These are phyloP conservation scores for Clonostachys sp. DNA, from an alignment of 2,329 filamentous ascomycete genomes.

Conservation along the genomic window DNA sequence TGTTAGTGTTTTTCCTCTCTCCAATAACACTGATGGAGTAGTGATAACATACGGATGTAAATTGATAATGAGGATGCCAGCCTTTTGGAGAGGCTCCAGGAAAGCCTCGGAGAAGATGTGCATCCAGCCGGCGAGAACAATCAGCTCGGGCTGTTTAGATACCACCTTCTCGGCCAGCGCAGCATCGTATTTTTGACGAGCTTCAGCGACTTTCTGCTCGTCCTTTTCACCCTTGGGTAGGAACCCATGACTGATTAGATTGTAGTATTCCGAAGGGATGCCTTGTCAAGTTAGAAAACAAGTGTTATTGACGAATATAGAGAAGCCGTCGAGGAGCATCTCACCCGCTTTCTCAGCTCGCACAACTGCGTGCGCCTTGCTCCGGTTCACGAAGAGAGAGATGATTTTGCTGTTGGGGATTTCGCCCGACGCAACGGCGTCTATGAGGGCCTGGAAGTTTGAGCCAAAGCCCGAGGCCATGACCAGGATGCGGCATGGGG, in stretches of 20 bases:
- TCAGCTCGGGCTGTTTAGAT: constrained; percentile 54
- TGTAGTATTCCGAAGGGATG: constrained; percentile 78
- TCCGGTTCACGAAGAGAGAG: constrained; percentile 42
- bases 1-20: constrained; percentile 5
- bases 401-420: constrained; percentile 38
- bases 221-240: constrained; percentile 55
- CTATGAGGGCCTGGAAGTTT: constrained; percentile 72
- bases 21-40: constrained; percentile 14
- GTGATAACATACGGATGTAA: constrained; percentile 71
- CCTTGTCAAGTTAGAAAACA: constrained; percentile 10
- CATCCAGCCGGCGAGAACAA: constrained; percentile 87
- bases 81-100: constrained; percentile 59
- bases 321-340: background rate
- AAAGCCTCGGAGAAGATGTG: constrained; percentile 71
- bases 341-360: constrained; percentile 37
- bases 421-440: constrained; percentile 31
- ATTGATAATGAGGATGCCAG: constrained; percentile 70
- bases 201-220: constrained; percentile 43
- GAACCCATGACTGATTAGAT: constrained; percentile 70
- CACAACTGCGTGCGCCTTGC: constrained; percentile 35
- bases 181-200: constrained; percentile 67
- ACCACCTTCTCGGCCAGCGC: constrained; percentile 68
- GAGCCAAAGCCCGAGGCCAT: constrained; percentile 71
- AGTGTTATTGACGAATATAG: background rate
- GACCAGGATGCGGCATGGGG: constrained; percentile 53